Conservation (phyloP, 345 rosid genomes). For the Salix suchowensis region DNA sequence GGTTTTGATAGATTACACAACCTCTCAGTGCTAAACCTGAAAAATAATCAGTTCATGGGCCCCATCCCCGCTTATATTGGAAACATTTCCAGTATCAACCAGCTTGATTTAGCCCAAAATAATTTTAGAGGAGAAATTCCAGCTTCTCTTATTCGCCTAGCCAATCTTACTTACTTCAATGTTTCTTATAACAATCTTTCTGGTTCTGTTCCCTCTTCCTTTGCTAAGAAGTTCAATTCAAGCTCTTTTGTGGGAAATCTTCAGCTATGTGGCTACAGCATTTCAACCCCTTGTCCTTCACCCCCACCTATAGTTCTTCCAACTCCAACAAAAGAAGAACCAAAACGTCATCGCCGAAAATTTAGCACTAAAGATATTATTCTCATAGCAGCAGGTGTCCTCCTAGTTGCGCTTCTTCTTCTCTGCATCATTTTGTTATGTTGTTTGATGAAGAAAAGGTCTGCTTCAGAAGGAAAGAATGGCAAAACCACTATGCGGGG, state of each 20-base stretch:
- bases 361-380: slow-evolving; percentile 66
- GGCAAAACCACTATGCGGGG: slow-evolving; percentile 26
- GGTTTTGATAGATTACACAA: slow-evolving; percentile 43
- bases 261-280: slow-evolving; percentile 86
- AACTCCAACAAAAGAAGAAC: slow-evolving; percentile 46
- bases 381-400: slow-evolving; percentile 68
- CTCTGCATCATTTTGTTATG: slow-evolving; percentile 64
- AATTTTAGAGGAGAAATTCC: slow-evolving; percentile 72
- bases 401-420: slow-evolving; percentile 52
- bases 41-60: slow-evolving; percentile 55
- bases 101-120: slow-evolving; percentile 65
- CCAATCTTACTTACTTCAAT: slow-evolving; percentile 66
- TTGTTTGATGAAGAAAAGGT: slow-evolving; percentile 60
- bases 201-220: slow-evolving; percentile 64
- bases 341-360: slow-evolving; percentile 29
- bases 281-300: slow-evolving; percentile 53
- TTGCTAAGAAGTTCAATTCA: slow-evolving; percentile 74
- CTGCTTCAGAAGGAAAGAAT: slow-evolving; percentile 45
- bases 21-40: slow-evolving; percentile 57
- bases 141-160: slow-evolving; percentile 42
- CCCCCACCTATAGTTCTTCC: slow-evolving; percentile 43
- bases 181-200: slow-evolving; percentile 86
- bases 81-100: slow-evolving; percentile 47
- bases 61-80: slow-evolving; percentile 54
- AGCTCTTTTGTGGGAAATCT: slow-evolving; percentile 76